phyloP scores from a whole-genome alignment of 495 filamentous ascomycete species.

The Neurospora tetraspora region DNA sequence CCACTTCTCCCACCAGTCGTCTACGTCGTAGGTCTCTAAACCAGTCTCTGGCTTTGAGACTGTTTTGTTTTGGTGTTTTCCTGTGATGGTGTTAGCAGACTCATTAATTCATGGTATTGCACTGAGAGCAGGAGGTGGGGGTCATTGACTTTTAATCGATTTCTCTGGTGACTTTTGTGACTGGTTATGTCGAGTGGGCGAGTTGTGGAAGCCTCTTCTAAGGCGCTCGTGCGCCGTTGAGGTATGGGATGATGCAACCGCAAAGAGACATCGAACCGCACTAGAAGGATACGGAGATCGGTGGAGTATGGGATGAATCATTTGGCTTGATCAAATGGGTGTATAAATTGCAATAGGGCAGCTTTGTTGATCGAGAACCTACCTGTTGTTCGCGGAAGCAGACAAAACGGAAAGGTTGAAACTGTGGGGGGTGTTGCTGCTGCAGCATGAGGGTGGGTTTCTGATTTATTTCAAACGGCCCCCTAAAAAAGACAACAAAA shows the following conservation, averaged over 20 bases:
- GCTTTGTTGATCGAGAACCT: not conserved
- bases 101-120: not conserved
- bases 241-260: not conserved
- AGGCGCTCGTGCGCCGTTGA: not conserved
- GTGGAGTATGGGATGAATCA: not conserved
- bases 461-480: not conserved
- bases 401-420: not conserved
- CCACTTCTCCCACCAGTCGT: slow-evolving; percentile 22
- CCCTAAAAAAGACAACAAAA: not conserved
- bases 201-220: not conserved
- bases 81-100: slow-evolving; percentile 22
- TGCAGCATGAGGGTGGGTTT: not conserved
- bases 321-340: not conserved
- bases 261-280: not conserved
- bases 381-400: not conserved
- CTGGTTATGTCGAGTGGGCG: not conserved
- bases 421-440: not conserved
- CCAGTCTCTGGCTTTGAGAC: slow-evolving; percentile 14
- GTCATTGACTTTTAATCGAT: not conserved
- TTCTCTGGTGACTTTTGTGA: not conserved
- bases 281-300: not conserved
- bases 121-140: not conserved
- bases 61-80: slow-evolving; percentile 38
- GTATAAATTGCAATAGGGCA: not conserved
- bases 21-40: slow-evolving; percentile 31